These are phyloP conservation scores for Mucor racemosus DNA, from an alignment of 371 early-diverging fungal genomes.

Conservation along the genomic window DNA sequence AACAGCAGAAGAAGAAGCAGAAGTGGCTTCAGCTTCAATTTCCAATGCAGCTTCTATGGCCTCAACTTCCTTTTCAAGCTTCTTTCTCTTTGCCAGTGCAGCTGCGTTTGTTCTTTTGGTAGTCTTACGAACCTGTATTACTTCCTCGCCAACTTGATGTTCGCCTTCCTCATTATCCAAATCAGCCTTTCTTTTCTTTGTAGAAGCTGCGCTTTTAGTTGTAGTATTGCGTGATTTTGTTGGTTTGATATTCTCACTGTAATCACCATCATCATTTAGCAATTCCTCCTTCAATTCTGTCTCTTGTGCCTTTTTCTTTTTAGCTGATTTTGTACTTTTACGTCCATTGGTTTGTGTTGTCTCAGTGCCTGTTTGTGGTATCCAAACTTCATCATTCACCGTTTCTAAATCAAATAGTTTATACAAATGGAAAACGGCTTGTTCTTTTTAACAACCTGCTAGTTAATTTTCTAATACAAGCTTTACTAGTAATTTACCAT, in stretches of 20 bases:
- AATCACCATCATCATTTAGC: background rate
- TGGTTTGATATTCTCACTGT: background rate
- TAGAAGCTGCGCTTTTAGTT: background rate
- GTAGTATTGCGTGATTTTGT: background rate
- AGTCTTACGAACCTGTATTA: background rate
- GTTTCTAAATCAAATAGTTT: constrained; percentile 39
- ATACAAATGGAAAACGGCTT: constrained; percentile 56
- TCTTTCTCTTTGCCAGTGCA: background rate
- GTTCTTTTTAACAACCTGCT: constrained; percentile 22
- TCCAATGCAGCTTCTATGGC: background rate
- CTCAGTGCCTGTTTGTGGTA: constrained; percentile 24
- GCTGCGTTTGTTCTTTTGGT: background rate
- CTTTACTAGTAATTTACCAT: background rate
- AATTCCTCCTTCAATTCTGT: background rate
- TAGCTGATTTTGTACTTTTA: constrained; percentile 17
- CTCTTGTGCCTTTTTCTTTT: constrained; percentile 13
- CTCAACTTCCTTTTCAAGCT: background rate
- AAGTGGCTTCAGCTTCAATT: background rate
- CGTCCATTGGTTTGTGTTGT: constrained; percentile 30
- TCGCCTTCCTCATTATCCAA: background rate
- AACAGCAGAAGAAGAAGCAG: too few species aligned
- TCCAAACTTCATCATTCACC: constrained; percentile 40
- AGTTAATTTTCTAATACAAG: background rate
- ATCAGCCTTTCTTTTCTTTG: background rate
- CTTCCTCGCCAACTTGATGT: background rate